phyloP scores from a whole-genome alignment of 495 filamentous ascomycete genomes.

The Oleoguttula mirabilis region DNA sequence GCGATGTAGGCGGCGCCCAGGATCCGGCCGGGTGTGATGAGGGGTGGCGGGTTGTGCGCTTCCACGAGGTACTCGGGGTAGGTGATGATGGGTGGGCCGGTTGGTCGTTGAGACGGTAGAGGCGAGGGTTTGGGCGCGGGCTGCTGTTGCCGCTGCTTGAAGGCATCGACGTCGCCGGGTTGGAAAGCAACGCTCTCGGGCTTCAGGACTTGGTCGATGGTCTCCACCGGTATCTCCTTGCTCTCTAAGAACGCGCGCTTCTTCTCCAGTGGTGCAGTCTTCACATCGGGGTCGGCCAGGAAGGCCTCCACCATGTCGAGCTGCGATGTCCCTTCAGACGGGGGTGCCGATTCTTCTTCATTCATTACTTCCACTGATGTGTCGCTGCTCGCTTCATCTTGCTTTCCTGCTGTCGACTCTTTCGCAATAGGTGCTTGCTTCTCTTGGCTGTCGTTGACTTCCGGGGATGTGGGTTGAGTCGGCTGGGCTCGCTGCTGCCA shows the following conservation, averaged over 20 bases:
- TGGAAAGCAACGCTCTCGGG: conserved; percentile 12
- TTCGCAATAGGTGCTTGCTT: not conserved
- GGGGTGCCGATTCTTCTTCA: conserved; percentile 7
- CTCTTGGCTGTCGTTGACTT: not conserved
- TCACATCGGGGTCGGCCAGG: conserved; percentile 67
- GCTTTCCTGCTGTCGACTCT: conserved; percentile 3
- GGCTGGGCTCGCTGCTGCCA: no score
- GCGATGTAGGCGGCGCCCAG: conserved; percentile 69
- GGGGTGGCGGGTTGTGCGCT: conserved; percentile 53
- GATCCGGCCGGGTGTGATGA: conserved; percentile 64
- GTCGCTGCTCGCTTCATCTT: no score
- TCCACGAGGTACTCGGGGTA: conserved; percentile 86
- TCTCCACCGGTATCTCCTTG: conserved; percentile 58
- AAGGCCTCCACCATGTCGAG: conserved; percentile 66
- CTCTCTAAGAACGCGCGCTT: conserved; percentile 68
- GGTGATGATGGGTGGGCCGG: conserved; percentile 70
- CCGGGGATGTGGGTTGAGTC: no score
- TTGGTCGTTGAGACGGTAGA: conserved; percentile 1
- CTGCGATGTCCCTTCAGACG: conserved; percentile 23
- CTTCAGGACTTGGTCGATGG: conserved; percentile 41
- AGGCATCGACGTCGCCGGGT: conserved; percentile 7
- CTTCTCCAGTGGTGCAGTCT: conserved; percentile 52
- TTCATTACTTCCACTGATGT: conserved; percentile 3
- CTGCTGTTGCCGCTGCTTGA: conserved; percentile 9
- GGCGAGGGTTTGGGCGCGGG: conserved; percentile 1